A percentile compares a stretch with the other conserved stretches of the same genome.
These are phyloP conservation scores for Leccinum sublutescens DNA, from an alignment of 768 basidiomycete genomes.

Conservation along the genomic window DNA sequence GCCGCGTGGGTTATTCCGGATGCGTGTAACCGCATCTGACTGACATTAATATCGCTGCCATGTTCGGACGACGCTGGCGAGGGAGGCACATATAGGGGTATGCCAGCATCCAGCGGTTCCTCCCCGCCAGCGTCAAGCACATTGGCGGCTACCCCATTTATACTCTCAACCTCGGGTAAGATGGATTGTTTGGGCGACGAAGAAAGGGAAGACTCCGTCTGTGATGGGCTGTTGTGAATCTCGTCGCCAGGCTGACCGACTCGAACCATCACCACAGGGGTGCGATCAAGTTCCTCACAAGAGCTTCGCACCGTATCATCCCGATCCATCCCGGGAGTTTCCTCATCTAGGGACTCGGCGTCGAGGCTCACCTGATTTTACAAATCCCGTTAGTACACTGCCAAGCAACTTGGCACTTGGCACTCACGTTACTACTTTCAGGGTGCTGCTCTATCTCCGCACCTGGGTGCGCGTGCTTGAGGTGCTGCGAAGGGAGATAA, in stretches of 20 bases:
- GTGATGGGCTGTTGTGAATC: not conserved
- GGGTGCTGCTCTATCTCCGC: slow-evolving; percentile 3
- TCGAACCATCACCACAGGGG: not conserved
- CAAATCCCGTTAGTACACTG: slow-evolving; percentile 3
- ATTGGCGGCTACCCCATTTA: not conserved
- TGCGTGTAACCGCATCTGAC: not conserved
- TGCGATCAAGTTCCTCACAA: not conserved
- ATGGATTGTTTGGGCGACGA: slow-evolving; percentile 1
- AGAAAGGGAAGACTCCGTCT: not conserved
- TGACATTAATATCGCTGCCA: slow-evolving; percentile 16
- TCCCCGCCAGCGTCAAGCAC: not conserved
- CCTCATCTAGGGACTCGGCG: not conserved
- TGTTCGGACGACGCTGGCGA: slow-evolving; percentile 31
- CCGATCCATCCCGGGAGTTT: not conserved
- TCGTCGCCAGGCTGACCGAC: slow-evolving; percentile 1
- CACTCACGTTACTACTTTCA: slow-evolving; percentile 1
- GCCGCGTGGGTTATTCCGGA: slow-evolving; percentile 4
- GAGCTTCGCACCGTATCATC: not conserved
- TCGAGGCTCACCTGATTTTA: slow-evolving; percentile 5
- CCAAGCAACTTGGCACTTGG: slow-evolving; percentile 2
- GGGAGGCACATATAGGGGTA: slow-evolving; percentile 11
- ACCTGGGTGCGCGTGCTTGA: slow-evolving; percentile 16
- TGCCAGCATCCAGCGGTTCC: not conserved
- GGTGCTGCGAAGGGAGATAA: slow-evolving; percentile 19
- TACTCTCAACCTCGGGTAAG: not conserved